These are phyloP conservation scores for Olyra latifolia DNA, from an alignment of 176 grass and related monocot species.

Conservation along the genomic window DNA sequence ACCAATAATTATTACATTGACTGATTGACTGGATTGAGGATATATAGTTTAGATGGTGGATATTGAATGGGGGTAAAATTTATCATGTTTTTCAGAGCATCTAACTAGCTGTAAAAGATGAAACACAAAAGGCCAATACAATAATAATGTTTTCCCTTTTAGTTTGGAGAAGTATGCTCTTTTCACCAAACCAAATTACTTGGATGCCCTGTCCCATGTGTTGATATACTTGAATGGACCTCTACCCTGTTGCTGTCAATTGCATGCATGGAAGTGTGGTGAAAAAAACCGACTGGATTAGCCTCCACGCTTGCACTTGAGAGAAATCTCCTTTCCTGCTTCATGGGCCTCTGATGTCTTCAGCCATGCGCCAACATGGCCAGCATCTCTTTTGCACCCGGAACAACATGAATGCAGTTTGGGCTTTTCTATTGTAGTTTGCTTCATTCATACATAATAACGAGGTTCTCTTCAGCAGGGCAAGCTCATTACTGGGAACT, in stretches of 20 bases:
- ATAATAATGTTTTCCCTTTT: neutral
- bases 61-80: neutral
- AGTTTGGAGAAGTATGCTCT: slow-evolving; percentile 24
- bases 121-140: slow-evolving; percentile 21
- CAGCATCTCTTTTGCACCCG: neutral
- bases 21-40: slow-evolving; percentile 24
- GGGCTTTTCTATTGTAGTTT: neutral
- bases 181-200: neutral
- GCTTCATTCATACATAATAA: neutral
- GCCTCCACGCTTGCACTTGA: neutral
- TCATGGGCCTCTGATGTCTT: slow-evolving; percentile 9
- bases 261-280: neutral
- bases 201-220: slow-evolving; percentile 3
- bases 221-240: slow-evolving; percentile 14
- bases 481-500: neutral
- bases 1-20: slow-evolving; percentile 32
- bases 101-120: slow-evolving; percentile 44
- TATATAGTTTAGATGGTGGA: slow-evolving; percentile 35
- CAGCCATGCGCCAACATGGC: neutral
- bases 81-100: neutral
- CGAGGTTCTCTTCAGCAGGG: neutral
- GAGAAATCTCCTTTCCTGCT: neutral
- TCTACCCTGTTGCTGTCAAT: neutral
- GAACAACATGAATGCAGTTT: slow-evolving; percentile 13
- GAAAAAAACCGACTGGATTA: neutral